These are phyloP conservation scores for Porphyrellus cyaneotinctus DNA, from an alignment of 768 basidiomycete species.

Conservation along the genomic window DNA sequence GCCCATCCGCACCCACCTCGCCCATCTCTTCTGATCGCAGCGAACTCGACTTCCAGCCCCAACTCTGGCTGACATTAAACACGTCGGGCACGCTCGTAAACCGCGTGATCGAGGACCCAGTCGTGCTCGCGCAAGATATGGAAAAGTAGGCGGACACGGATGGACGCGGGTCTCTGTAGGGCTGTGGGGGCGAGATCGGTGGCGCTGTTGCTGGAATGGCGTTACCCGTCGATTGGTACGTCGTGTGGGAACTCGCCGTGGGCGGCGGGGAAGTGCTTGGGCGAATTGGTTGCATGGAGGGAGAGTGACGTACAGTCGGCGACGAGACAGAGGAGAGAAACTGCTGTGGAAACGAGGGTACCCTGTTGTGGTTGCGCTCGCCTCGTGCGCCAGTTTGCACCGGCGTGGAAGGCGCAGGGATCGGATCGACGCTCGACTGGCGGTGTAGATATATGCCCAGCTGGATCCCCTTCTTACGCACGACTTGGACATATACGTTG, in stretches of 20 bases:
- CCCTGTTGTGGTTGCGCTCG: conserved; percentile 27
- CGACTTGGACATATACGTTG: conserved; percentile 86
- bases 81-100: conserved; percentile 85
- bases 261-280: conserved; percentile 31
- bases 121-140: conserved; percentile 75
- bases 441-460: conserved; percentile 88
- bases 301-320: conserved; percentile 38
- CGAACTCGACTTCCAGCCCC: conserved; percentile 85
- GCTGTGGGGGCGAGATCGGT: conserved; percentile 52
- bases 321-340: conserved; percentile 26
- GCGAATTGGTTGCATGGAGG: conserved; percentile 44
- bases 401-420: conserved; percentile 69
- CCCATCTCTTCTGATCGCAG: conserved; percentile 48
- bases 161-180: conserved; percentile 72
- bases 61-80: conserved; percentile 82
- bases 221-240: conserved; percentile 22
- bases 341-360: conserved; percentile 30
- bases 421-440: conserved; percentile 74
- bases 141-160: conserved; percentile 77
- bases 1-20: conserved; percentile 34
- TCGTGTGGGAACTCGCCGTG: conserved; percentile 14
- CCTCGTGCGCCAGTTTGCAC: conserved; percentile 25
- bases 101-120: conserved; percentile 75
- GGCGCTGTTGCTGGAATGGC: conserved; percentile 41
- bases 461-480: conserved; percentile 76